Base-by-base conservation (phyloP, 805 yeast genomes). In the Wickerhamomyces kurtzmanii region DNA sequence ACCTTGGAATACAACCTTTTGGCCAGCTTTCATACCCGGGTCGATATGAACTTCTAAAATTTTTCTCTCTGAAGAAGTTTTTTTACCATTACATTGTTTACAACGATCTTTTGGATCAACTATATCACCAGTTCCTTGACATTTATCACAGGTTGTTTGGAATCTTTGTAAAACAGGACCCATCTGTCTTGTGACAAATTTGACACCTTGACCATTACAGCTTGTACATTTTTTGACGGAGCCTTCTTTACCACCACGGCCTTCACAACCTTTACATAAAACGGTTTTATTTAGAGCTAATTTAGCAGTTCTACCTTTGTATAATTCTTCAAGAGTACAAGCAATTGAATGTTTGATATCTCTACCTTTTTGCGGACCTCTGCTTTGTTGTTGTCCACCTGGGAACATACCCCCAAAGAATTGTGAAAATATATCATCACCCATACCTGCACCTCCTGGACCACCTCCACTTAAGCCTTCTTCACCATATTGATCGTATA, bases 111-210 rank as follows among this genome's bases (percentile, higher is more conserved):
- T 80, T 30, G 87, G 69, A 54, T 80, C 75, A 51, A 86, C 71
- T 39, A 79, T 80, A 56, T 81, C 89, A 55, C 99, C 99, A 34
- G 79, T 68, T 53, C 97, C 98, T 41, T 74, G 62, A 75, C 99
- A 91, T 34, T 60, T 77, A 43, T 82, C 89, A 80, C 99, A 91
- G 30, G 75, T 76, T 25, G 93, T 75, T 65, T 91, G 97, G 75
- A 83, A 83, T 69, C 96, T 82, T 67, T 91, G 99, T 49, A 91
- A 82, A 87, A 91, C 85, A 42, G 95, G 96, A 45, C 99, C 99
- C 96, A 91, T 87, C 62, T 91, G 97, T 66, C 94, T 82, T 29
- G 96, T 84, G 42, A 86, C 80, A 41, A 89, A 79, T 59, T 74
- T 83, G 57, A 79, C 61, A 71, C 99, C 99, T 46, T 71, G 69